A percentile compares a stretch with the other conserved stretches of the same genome.
phyloP scores from a whole-genome alignment of 257 asterid genomes.

The Solanum phureja region DNA sequence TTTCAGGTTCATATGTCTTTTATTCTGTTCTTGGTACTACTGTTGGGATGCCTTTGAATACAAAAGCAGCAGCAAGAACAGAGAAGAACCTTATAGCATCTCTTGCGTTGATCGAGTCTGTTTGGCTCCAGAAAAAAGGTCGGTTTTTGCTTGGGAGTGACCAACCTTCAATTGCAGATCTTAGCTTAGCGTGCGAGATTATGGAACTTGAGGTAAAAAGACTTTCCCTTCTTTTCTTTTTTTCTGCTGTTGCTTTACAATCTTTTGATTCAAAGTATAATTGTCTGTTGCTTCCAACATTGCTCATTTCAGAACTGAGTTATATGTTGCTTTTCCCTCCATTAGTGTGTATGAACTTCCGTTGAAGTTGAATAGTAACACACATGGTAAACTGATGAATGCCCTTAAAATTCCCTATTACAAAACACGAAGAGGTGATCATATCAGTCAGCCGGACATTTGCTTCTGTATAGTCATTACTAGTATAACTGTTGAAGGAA shows the following conservation, averaged over 20 bases:
- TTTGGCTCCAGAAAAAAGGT: constrained; percentile 70
- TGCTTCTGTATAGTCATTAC: neutral
- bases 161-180: constrained; percentile 88
- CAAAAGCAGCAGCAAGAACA: constrained; percentile 51
- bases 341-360: neutral
- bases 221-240: neutral
- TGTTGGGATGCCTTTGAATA: constrained; percentile 53
- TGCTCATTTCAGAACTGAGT: neutral
- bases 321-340: neutral
- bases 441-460: neutral
- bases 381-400: neutral
- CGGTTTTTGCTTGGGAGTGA: constrained; percentile 61
- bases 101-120: constrained; percentile 47
- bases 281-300: neutral
- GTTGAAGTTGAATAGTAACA: neutral
- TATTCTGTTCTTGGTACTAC: constrained; percentile 46
- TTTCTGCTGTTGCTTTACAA: neutral
- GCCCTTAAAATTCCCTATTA: neutral
- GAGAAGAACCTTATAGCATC: constrained; percentile 59
- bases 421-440: neutral
- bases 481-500: neutral
- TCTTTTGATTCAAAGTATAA: neutral
- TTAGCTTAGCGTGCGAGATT: constrained; percentile 76
- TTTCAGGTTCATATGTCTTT: constrained; percentile 41
- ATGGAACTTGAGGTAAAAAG: constrained; percentile 70